These are phyloP conservation scores for Melampsora americana DNA, from an alignment of 1,284 basidiomycete genomes.

Conservation along the genomic window DNA sequence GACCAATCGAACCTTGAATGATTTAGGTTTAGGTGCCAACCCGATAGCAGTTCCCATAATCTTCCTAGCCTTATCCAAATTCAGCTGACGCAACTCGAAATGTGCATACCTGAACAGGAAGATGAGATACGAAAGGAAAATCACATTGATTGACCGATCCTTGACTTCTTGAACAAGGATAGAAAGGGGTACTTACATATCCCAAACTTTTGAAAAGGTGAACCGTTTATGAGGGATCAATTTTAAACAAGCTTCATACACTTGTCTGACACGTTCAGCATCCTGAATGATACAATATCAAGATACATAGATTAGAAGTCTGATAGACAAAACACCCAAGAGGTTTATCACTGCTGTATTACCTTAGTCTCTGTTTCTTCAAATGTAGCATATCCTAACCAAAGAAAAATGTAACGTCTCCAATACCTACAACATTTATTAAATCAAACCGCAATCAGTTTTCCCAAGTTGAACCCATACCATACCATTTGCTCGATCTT, in stretches of 20 bases:
- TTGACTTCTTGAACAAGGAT: background rate
- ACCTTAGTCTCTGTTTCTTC: conserved; percentile 94
- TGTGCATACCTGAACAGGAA: conserved; percentile 70
- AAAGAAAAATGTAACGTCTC: conserved; percentile 93
- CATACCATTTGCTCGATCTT: background rate
- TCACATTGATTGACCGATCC: background rate
- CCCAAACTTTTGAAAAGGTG: conserved; percentile 79
- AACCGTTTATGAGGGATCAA: conserved; percentile 93
- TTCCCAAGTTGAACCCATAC: background rate
- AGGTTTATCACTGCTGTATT: background rate
- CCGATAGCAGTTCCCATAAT: conserved; percentile 86
- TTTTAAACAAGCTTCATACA: conserved; percentile 83
- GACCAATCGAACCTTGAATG: conserved; percentile 18
- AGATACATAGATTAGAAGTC: background rate
- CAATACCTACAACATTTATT: conserved; percentile 59
- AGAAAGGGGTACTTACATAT: conserved; percentile 26
- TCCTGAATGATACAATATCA: conserved; percentile 60
- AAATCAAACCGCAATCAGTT: too few species aligned
- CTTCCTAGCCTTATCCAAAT: conserved; percentile 80
- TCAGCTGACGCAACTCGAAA: conserved; percentile 83
- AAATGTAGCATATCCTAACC: conserved; percentile 93
- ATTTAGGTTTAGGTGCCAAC: conserved; percentile 87
- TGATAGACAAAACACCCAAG: background rate
- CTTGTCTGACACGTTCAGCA: conserved; percentile 75
- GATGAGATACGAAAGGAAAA: conserved; percentile 13